Conservation (phyloP, 257 asterid genomes). For the Linderniella brevidens region DNA sequence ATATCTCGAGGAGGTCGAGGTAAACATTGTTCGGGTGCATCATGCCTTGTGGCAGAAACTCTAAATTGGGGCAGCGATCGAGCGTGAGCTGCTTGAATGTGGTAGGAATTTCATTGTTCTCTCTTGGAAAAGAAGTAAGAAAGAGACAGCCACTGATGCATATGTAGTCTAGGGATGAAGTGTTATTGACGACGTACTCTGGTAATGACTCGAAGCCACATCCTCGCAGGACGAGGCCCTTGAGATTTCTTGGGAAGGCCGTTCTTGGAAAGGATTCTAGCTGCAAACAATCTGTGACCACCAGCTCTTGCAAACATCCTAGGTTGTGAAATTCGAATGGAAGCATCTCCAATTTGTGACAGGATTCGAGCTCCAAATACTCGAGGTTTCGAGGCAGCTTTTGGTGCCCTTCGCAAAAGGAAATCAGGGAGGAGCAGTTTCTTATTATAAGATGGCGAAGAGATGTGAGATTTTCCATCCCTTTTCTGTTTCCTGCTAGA, state of each 20-base stretch:
- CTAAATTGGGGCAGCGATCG: conserved; percentile 25
- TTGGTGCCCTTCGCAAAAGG: conserved; percentile 19
- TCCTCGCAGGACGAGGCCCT: conserved; percentile 30
- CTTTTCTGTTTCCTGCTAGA: conserved; percentile 15
- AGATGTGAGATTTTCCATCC: conserved; percentile 17
- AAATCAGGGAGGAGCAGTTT: conserved; percentile 19
- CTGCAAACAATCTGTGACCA: conserved; percentile 29
- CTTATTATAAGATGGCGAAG: conserved; percentile 24
- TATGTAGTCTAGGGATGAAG: conserved; percentile 20
- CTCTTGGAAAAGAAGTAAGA: conserved; percentile 23
- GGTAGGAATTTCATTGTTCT: conserved; percentile 16
- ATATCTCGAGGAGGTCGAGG: conserved; percentile 28
- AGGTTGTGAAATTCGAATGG: conserved; percentile 21
- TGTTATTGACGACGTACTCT: conserved; percentile 19
- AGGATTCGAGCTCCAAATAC: conserved; percentile 24
- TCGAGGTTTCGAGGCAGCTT: conserved; percentile 25
- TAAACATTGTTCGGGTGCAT: conserved; percentile 19
- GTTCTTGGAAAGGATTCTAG: conserved; percentile 20
- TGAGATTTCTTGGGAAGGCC: conserved; percentile 24
- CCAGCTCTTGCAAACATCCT: conserved; percentile 21
- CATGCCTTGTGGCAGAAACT: conserved; percentile 33
- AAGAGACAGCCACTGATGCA: conserved; percentile 28
- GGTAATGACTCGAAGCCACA: conserved; percentile 31
- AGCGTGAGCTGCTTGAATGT: conserved; percentile 30
- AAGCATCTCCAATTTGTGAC: conserved; percentile 23